Base-by-base conservation (phyloP, 345 rosid species). In the Hevea brasiliensis region DNA sequence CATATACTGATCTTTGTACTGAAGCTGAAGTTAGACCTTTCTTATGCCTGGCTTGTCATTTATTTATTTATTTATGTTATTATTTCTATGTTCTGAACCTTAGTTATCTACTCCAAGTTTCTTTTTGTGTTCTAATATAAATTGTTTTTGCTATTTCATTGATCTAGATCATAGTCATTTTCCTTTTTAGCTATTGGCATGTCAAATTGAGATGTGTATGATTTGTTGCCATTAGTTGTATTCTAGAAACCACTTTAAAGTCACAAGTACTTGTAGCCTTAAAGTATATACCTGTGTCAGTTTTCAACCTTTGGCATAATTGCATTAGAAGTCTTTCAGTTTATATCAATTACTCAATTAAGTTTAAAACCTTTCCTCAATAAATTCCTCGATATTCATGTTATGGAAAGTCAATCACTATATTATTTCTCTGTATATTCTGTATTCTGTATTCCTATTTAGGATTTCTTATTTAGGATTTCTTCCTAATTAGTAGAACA, bases 1-100 rank as follows among this genome's bases (percentile, higher is more conserved):
- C 98, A 29, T 94, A 94, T 74, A 94, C 98, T 12, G 97, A 94
- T 81, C 89, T 89, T 48, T 92, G 88, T 42, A 89, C 93, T 61
- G 95, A 89, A 85, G 93, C 95, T 77, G 97, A 94, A 94, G 98
- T 92, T 48, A 65, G 71, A 47, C 37, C 48, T 62, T 61, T 73
- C 76, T 74, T 75, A 15, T 66, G 20, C 23, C 35, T 68, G 21
- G 44, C 53, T 50, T 59, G 4, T 48, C 58, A 0, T 21, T 55
- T 11, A n/a, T 58, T 32, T 23, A 41, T 40, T 62, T 59, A 23
- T 72, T 21, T 65, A 7, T 72, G 14, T 65, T 8, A 11, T 32
- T 66, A 24, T 29, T 70, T 10, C 3, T 23, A 0, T 40, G 4
- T 57, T 12, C 15, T 55, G 72, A 41, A 69, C 53, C n/a, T n/a